These are phyloP conservation scores for Betula pendula DNA, from an alignment of 306 rosid species.

Conservation along the genomic window DNA sequence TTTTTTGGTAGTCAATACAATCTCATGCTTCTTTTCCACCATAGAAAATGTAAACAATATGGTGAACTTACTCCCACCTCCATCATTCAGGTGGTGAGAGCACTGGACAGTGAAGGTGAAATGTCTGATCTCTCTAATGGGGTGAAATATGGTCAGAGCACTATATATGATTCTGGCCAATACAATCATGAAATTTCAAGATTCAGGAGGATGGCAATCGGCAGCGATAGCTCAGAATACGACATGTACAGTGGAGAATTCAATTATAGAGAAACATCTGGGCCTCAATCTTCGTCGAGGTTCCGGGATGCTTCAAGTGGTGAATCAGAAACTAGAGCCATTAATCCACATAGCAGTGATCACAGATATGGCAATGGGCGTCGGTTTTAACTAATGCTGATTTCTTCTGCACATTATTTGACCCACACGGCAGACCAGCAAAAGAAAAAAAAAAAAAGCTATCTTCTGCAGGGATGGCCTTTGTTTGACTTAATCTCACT, in stretches of 20 bases:
- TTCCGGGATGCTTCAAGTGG: conserved; percentile 32
- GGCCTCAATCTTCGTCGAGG: conserved; percentile 30
- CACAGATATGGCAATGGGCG: conserved; percentile 11
- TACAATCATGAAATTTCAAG: conserved; percentile 59
- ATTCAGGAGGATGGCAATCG: conserved; percentile 63
- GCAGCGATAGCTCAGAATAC: conserved; percentile 47
- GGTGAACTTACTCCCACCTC: neutral
- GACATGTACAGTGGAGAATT: conserved; percentile 46
- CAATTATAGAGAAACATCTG: conserved; percentile 43
- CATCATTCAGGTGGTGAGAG: conserved; percentile 65
- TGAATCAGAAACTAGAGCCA: conserved; percentile 53
- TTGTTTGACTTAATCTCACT: conserved; percentile 31
- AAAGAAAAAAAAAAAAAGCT: neutral
- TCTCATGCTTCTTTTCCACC: too few species aligned
- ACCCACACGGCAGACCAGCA: conserved; percentile 3
- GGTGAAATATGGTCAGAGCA: conserved; percentile 84
- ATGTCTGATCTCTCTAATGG: conserved; percentile 77
- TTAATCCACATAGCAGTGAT: conserved; percentile 19
- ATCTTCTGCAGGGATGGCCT: conserved; percentile 20
- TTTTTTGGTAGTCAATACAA: neutral
- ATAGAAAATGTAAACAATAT: neutral
- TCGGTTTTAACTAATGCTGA: conserved; percentile 21
- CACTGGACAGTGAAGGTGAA: conserved; percentile 68
- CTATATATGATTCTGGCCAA: conserved; percentile 63
- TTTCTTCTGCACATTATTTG: neutral